Evolutionary conservation across 2,329 filamentous ascomycete species (phyloP).

Genomic region (Cordyceps militaris): DNA sequence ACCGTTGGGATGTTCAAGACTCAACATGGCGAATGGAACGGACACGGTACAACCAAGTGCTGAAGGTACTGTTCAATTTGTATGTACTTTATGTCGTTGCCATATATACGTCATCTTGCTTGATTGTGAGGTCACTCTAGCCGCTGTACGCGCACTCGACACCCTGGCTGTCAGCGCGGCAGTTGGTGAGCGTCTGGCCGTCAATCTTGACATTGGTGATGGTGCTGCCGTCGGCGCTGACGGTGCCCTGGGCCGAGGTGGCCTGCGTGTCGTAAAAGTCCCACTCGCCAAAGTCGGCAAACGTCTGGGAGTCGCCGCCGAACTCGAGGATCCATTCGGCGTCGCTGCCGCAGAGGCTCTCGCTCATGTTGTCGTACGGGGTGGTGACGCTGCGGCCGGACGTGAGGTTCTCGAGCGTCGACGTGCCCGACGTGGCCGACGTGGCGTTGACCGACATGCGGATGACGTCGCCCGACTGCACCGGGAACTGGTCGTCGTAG

Average conservation of each 20-base stretch:
- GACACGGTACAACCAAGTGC: too few species aligned
- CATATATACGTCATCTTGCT: too few species aligned
- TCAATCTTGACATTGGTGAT: constrained; percentile 1
- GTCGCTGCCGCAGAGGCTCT: constrained; percentile 41
- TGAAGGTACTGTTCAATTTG: too few species aligned
- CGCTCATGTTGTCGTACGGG: constrained; percentile 35
- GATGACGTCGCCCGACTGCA: constrained; percentile 19
- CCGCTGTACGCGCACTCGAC: constrained; percentile 1
- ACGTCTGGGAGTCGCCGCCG: constrained; percentile 17
- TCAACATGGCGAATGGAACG: too few species aligned
- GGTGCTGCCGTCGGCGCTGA: constrained; percentile 25
- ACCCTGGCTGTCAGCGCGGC: background rate
- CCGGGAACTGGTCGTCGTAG: constrained; percentile 23
- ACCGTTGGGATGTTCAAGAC: too few species aligned
- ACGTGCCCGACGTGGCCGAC: constrained; percentile 16
- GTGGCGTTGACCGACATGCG: constrained; percentile 19
- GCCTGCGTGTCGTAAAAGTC: constrained; percentile 7
- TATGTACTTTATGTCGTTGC: too few species aligned
- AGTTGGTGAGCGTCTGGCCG: background rate
- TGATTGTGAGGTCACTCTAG: too few species aligned
- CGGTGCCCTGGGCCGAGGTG: constrained; percentile 23
- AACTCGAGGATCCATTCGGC: constrained; percentile 53
- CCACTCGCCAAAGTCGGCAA: constrained; percentile 13
- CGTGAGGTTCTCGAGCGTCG: constrained; percentile 35
- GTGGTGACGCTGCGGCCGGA: constrained; percentile 44